Conservation (phyloP, 495 filamentous ascomycete species). For the Penicillium turbatum region DNA sequence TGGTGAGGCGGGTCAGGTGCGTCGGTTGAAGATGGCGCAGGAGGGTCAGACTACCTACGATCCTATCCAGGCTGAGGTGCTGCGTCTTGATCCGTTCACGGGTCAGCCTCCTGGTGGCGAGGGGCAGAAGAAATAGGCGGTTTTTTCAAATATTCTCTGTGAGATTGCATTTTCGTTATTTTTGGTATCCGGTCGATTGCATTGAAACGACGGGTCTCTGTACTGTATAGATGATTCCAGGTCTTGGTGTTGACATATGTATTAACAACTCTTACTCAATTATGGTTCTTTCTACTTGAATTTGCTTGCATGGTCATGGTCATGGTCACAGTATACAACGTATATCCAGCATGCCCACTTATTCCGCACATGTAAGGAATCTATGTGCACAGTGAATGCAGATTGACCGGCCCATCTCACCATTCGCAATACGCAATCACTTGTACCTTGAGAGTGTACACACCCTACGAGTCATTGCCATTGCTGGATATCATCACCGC, state of each 20-base stretch:
- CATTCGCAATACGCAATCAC: no score
- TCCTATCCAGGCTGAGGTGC: slow-evolving; percentile 34
- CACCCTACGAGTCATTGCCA: no score
- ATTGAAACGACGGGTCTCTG: slow-evolving; percentile 26
- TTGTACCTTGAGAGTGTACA: no score
- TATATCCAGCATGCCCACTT: no score
- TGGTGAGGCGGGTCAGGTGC: slow-evolving; percentile 68
- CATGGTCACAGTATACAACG: no score
- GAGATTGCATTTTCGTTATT: slow-evolving; percentile 13
- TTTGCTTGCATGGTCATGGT: neutral
- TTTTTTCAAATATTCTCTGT: neutral
- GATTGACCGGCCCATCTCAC: no score
- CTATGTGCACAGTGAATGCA: no score
- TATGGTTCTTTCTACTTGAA: neutral
- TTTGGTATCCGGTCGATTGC: slow-evolving; percentile 17
- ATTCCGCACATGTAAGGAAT: no score
- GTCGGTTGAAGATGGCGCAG: slow-evolving; percentile 57
- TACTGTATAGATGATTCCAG: slow-evolving; percentile 38
- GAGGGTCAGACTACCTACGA: slow-evolving; percentile 56
- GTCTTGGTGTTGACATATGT: slow-evolving; percentile 28
- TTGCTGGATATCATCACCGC: no score
- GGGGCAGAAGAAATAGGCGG: slow-evolving; percentile 14
- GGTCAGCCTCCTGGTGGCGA: slow-evolving; percentile 19
- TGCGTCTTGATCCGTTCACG: slow-evolving; percentile 29
- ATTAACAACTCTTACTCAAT: slow-evolving; percentile 25